Conservation (phyloP, 495 filamentous ascomycete genomes). For the Penicillium coprophilum region DNA sequence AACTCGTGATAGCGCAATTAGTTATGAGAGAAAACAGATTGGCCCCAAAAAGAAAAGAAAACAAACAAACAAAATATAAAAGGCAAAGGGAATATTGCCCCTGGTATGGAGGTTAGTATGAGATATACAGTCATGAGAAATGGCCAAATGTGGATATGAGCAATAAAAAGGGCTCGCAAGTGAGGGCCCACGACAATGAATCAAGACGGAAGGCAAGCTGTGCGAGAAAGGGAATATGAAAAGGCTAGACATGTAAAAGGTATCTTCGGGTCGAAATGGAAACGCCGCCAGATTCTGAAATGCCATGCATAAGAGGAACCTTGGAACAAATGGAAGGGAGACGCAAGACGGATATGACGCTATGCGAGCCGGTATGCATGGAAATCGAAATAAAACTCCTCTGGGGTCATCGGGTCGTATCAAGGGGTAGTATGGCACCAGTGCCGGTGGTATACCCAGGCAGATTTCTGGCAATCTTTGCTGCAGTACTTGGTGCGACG, state of each 20-base stretch:
- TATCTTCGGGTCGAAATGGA: slow-evolving; percentile 45
- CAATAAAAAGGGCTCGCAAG: slow-evolving; percentile 18
- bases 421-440: slow-evolving; percentile 83
- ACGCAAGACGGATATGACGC: slow-evolving; percentile 39
- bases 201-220: slow-evolving; percentile 13
- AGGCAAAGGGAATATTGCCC: slow-evolving; percentile 6
- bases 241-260: slow-evolving; percentile 39
- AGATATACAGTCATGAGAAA: slow-evolving; percentile 15
- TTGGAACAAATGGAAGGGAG: slow-evolving; percentile 27
- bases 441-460: slow-evolving; percentile 95
- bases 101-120: neutral
- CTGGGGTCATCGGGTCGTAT: slow-evolving; percentile 34
- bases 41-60: slow-evolving; percentile 2
- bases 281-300: slow-evolving; percentile 47
- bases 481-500: slow-evolving; percentile 98
- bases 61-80: no score
- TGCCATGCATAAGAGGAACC: slow-evolving; percentile 44
- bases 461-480: slow-evolving; percentile 98
- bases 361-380: slow-evolving; percentile 50
- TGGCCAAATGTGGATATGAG: slow-evolving; percentile 27
- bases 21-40: slow-evolving; percentile 14
- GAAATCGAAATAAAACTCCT: slow-evolving; percentile 34
- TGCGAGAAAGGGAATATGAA: slow-evolving; percentile 17
- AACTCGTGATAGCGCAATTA: slow-evolving; percentile 34
- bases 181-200: slow-evolving; percentile 3